These are phyloP conservation scores for Tilletia walkeri DNA, from an alignment of 1,284 basidiomycete species.

Conservation along the genomic window DNA sequence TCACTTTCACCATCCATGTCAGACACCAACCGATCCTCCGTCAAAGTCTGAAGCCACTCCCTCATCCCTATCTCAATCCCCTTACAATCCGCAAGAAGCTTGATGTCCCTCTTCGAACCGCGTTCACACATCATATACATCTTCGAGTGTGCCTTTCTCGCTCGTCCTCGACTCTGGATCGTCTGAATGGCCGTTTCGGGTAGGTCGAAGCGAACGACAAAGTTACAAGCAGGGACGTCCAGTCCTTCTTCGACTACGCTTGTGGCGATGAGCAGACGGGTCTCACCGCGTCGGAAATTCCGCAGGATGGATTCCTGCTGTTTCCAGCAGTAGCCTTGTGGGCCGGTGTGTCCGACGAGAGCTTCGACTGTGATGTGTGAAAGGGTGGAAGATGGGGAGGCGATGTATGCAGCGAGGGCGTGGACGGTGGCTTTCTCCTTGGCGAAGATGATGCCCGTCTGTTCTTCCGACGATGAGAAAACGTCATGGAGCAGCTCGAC, in stretches of 20 bases:
- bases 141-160: neutral
- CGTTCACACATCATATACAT: neutral
- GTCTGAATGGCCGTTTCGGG: conserved; percentile 7
- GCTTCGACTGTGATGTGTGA: conserved; percentile 22
- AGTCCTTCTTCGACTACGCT: conserved; percentile 44
- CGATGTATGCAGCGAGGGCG: neutral
- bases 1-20: conserved; percentile 16
- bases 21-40: conserved; percentile 18
- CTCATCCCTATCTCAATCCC: conserved; percentile 20
- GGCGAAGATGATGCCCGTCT: neutral
- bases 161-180: conserved; percentile 4
- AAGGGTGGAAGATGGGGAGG: neutral
- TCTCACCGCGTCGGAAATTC: conserved; percentile 29
- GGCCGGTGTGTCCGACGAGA: conserved; percentile 26
- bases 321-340: conserved; percentile 19
- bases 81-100: neutral
- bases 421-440: conserved; percentile 5
- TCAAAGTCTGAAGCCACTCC: conserved; percentile 30
- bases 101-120: neutral
- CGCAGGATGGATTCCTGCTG: conserved; percentile 31
- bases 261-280: conserved; percentile 43
- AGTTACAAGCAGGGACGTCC: conserved; percentile 40
- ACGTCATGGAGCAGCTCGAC: neutral
- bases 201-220: conserved; percentile 32
- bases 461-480: neutral